Evolutionary conservation across 2,329 filamentous ascomycete species (phyloP), one percentile per base, ranked within the genome.

Genomic region (Ceratocystis albifundus): DNA sequence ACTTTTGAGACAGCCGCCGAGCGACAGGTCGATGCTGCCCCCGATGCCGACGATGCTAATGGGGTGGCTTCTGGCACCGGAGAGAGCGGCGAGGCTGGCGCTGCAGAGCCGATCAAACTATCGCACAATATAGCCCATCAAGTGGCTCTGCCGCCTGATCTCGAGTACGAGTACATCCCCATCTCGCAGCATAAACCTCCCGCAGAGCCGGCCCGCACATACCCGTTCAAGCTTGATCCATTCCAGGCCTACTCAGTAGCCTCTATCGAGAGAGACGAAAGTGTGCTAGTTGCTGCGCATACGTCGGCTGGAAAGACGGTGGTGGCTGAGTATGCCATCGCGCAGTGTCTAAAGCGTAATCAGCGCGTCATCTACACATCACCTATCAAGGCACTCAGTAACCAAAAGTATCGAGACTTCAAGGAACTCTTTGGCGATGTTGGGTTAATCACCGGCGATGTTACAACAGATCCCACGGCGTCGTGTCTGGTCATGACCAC

Each of bases 401-500:
- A 99, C 77, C 94, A 99, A 74, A 99, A 99, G 75, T 99, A 96
- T 75, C 84, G 94, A 79, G 94, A 99, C 74, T 99, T 99, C 75
- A 87, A 89, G 71, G 90, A 89, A 53, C 90, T 96, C 68, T 99
- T 99, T 77, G 93, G 92, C 68, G 94, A 99, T 74, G 93, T 96
- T 64, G 94, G 94, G 67, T 81, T 99, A 69, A 97, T 99, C 93
- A 99, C 94, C 4, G 94, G 94, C 73, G 94, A 99, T 82, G 93
- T 97, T 69, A 99, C 94, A 28, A 99, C 99, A 77, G 99, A 99
- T 75, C 95, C 95, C 3, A 97, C 94, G 2, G 94, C 94, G 15
- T 97, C 92, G 68, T 99, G 94, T 75, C 80, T 99, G 67, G 94
- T 99, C 72, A 99, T 99, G 94, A 99, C 94, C 0, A 99, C 94